Base-by-base conservation (phyloP, 2,329 filamentous ascomycete genomes). In the Cylindrodendrum hubeiense region DNA sequence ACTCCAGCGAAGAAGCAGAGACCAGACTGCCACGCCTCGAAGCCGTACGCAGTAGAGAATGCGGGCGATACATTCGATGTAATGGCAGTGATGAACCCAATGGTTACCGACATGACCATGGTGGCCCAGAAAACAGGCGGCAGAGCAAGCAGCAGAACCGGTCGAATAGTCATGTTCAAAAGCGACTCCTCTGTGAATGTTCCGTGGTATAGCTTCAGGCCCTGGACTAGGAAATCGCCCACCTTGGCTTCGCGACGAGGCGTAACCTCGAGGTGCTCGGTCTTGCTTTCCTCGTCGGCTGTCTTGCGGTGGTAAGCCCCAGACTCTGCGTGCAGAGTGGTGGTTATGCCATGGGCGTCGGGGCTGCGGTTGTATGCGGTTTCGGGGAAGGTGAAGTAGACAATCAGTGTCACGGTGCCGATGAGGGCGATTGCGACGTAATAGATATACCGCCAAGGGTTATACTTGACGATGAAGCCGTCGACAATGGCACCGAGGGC, bases 61-160 rank as follows among this genome's bases (percentile, higher is more conserved):
- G 83, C 82, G 0, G 78, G 63, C 0, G 80, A 77, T 2, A 82
- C 83, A 58, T 86, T 87, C 34, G 86, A 84, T 0, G 84, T 83
- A 5, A 87, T 83, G 24, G 85, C 85, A 0, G 85, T 82, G 4
- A 85, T 73, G 73, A 87, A 86, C 2, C 84, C 84, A 54, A 87
- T 85, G 2, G 84, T 85, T 6, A 84, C 84, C 3, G 84, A 80
- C 78, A 85, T 81, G 26, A 86, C 82, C 7, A 86, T 72, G 4
- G 85, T 83, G 4, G 83, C 83, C 85, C 85, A 87, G 9, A 87
- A 73, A 1, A 88, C 82, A 0, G 83, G 80, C 9, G 85, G 85
- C 4, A 88, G 77, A 9, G 77, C 67, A 5, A 86, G 79, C 30
- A 87, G 71, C 3, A 80, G 76, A 22, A 87, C 68, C 3, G 85